phyloP scores from a whole-genome alignment of 257 asterid genomes.

The Craterostigma plantagineum region DNA sequence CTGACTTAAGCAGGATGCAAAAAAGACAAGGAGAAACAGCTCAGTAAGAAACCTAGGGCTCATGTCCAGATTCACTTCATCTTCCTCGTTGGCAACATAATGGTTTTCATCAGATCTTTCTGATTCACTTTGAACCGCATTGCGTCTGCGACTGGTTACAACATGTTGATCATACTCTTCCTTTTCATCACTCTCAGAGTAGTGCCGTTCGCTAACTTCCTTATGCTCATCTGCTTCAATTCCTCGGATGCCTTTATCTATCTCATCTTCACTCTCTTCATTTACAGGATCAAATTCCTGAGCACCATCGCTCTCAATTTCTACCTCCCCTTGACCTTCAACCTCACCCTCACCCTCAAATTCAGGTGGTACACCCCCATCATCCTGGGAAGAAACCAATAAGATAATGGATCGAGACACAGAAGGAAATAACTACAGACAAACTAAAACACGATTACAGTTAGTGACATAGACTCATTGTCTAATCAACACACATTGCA shows the following conservation, averaged over 20 bases:
- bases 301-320: conserved; percentile 62
- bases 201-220: conserved; percentile 67
- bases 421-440: conserved; percentile 1
- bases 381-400: conserved; percentile 27
- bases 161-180: conserved; percentile 51
- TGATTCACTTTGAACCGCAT: conserved; percentile 54
- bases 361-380: conserved; percentile 53
- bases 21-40: conserved; percentile 3
- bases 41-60: conserved; percentile 35
- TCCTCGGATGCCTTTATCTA: conserved; percentile 68
- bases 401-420: conserved; percentile 1
- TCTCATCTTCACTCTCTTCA: conserved; percentile 78
- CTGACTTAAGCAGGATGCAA: not conserved
- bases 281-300: conserved; percentile 36
- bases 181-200: conserved; percentile 64
- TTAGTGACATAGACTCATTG: not conserved
- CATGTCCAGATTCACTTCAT: conserved; percentile 63
- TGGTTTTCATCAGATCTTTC: conserved; percentile 75
- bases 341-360: conserved; percentile 45
- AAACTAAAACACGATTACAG: conserved; percentile 1
- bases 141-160: conserved; percentile 64
- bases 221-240: conserved; percentile 60
- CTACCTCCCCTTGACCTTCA: conserved; percentile 60
- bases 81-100: conserved; percentile 59
- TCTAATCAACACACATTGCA: too few relatives aligned